A percentile compares a stretch with the other conserved stretches of the same genome.
phyloP scores from a whole-genome alignment of 495 filamentous ascomycete genomes.

The Trichoderma orchidacearum region DNA sequence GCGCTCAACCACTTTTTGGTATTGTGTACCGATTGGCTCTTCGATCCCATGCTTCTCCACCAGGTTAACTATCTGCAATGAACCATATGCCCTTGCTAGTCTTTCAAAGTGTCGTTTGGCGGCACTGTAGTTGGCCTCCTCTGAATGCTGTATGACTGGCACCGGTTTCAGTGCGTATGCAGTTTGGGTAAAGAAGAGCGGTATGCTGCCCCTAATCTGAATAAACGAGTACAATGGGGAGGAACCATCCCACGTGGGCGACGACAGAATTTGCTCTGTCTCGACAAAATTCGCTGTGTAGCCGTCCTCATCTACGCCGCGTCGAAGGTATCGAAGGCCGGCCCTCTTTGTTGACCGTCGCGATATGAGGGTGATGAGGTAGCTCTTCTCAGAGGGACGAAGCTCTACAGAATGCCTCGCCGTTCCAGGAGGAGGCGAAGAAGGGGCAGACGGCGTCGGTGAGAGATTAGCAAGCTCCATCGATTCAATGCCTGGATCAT shows the following conservation, averaged over 20 bases:
- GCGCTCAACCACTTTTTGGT: slow-evolving; percentile 45
- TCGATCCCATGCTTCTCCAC: slow-evolving; percentile 81
- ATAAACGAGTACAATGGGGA: slow-evolving; percentile 66
- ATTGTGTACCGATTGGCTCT: slow-evolving; percentile 60
- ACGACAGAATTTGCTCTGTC: slow-evolving; percentile 81
- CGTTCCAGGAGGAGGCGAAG: slow-evolving; percentile 8
- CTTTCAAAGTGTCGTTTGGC: slow-evolving; percentile 66
- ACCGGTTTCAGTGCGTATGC: slow-evolving; percentile 86
- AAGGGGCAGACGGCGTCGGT: slow-evolving; percentile 5
- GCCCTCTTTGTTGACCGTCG: slow-evolving; percentile 71
- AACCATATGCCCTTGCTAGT: slow-evolving; percentile 53
- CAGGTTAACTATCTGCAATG: slow-evolving; percentile 64
- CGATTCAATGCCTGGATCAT: slow-evolving; percentile 22
- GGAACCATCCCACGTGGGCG: slow-evolving; percentile 42
- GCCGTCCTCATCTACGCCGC: slow-evolving; percentile 79
- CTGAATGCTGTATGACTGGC: slow-evolving; percentile 65
- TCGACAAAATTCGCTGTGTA: slow-evolving; percentile 85
- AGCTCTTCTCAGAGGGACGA: slow-evolving; percentile 31
- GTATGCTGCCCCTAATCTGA: slow-evolving; percentile 78
- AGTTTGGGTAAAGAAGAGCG: slow-evolving; percentile 83
- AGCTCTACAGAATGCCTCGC: slow-evolving; percentile 10
- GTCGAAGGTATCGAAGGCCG: slow-evolving; percentile 80
- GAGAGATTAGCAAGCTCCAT: slow-evolving; percentile 25
- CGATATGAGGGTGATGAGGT: slow-evolving; percentile 76
- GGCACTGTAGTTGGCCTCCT: slow-evolving; percentile 60